A percentile compares a stretch with the other conserved stretches of the same genome.
Conservation (phyloP, 2,329 filamentous ascomycete species). For the Arthrobotrys conoides region DNA sequence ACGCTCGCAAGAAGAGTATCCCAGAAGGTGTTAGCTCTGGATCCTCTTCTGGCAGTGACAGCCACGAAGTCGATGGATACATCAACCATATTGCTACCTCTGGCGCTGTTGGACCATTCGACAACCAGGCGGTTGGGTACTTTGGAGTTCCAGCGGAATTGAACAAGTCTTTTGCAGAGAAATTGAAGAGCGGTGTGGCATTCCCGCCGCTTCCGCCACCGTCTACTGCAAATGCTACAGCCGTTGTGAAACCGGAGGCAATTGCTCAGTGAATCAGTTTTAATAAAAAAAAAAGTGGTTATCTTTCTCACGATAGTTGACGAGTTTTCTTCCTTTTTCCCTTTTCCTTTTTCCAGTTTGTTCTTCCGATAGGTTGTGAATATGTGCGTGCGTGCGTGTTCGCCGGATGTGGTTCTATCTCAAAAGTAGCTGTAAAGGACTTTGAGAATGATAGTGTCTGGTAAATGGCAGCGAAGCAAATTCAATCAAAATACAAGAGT, state of each 20-base stretch:
- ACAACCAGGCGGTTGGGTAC: conserved; percentile 34
- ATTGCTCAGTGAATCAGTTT: conserved; percentile 35
- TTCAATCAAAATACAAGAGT: conserved; percentile 26
- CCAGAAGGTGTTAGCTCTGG: conserved; percentile 48
- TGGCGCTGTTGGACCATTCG: conserved; percentile 26
- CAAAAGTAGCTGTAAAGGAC: conserved; percentile 3
- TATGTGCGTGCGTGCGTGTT: conserved; percentile 27
- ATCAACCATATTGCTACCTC: conserved; percentile 46
- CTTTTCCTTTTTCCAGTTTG: conserved; percentile 18
- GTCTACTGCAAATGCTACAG: conserved; percentile 30
- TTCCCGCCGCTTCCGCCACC: conserved; percentile 54
- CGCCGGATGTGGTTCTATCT: conserved; percentile 19
- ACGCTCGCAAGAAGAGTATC: conserved; percentile 57
- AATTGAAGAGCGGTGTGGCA: conserved; percentile 51
- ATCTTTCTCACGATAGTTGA: conserved; percentile 34
- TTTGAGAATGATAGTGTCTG: conserved; percentile 23
- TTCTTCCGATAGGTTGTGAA: conserved; percentile 23
- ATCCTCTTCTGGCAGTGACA: conserved; percentile 59
- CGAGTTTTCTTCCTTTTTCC: conserved; percentile 36
- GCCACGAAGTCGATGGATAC: conserved; percentile 51
- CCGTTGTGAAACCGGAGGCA: conserved; percentile 44
- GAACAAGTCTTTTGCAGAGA: conserved; percentile 49
- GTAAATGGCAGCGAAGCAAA: conserved; percentile 36
- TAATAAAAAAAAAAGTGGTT: conserved; percentile 4
- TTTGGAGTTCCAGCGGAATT: conserved; percentile 39